Evolutionary conservation across 768 basidiomycete species (phyloP).

Genomic region (Rhizopogon rudus): DNA sequence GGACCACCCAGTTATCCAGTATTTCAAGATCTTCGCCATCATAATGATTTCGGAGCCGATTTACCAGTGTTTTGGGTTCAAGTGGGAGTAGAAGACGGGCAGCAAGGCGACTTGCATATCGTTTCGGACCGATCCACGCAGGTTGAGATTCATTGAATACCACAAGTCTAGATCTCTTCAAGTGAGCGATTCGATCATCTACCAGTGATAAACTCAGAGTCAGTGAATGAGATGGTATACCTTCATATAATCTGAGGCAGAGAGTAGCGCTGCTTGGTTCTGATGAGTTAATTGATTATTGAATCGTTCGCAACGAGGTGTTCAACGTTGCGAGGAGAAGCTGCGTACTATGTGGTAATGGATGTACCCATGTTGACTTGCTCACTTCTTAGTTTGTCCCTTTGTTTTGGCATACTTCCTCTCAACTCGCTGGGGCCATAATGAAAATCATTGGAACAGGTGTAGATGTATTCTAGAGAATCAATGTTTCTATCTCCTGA

Average conservation of each 20-base stretch:
- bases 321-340: background rate
- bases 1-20: too few species aligned
- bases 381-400: background rate
- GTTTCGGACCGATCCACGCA: background rate
- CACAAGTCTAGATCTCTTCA: background rate
- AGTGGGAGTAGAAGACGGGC: background rate
- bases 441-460: background rate
- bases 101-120: background rate
- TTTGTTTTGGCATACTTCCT: background rate
- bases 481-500: background rate
- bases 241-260: background rate
- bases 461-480: background rate
- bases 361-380: background rate
- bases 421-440: background rate
- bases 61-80: background rate
- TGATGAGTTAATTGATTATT: too few species aligned
- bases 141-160: too few species aligned
- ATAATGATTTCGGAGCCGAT: too few species aligned
- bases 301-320: background rate
- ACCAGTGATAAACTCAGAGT: background rate
- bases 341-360: too few species aligned
- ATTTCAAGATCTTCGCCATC: too few species aligned
- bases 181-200: background rate
- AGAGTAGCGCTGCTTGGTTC: too few species aligned
- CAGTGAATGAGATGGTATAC: background rate